phyloP scores from a whole-genome alignment of 1,139 yeast genomes.

The Suhomyces chickasaworum region DNA sequence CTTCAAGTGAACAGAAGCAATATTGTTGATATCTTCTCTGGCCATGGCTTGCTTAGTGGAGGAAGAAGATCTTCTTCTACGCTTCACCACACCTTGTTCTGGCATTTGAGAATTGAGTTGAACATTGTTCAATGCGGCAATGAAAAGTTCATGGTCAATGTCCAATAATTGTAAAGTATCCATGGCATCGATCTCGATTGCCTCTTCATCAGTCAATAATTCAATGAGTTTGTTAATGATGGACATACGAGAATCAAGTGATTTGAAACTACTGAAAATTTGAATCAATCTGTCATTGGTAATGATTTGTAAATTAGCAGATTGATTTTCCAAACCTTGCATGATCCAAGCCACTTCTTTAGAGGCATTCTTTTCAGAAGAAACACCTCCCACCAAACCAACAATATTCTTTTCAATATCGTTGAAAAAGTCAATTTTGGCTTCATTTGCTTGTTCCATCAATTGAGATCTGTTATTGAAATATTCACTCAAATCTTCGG shows the following conservation, averaged over 20 bases:
- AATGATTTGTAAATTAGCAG: slow-evolving; percentile 52
- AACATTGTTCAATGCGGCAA: slow-evolving; percentile 51
- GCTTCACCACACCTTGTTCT: slow-evolving; percentile 57
- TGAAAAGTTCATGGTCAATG: slow-evolving; percentile 49
- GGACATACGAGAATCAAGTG: slow-evolving; percentile 57
- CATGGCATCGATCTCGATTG: slow-evolving; percentile 54
- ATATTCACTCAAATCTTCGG: slow-evolving; percentile 33
- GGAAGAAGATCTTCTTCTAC: slow-evolving; percentile 80
- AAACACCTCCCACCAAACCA: slow-evolving; percentile 51
- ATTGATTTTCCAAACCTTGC: slow-evolving; percentile 46
- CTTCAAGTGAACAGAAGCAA: slow-evolving; percentile 78
- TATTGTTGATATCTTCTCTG: slow-evolving; percentile 63
- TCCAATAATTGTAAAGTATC: slow-evolving; percentile 51
- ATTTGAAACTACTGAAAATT: slow-evolving; percentile 55
- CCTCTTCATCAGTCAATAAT: slow-evolving; percentile 41
- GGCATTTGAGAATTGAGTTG: slow-evolving; percentile 48
- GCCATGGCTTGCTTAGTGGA: slow-evolving; percentile 76
- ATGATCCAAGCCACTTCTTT: slow-evolving; percentile 65
- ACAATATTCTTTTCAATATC: slow-evolving; percentile 58
- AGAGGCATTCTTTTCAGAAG: slow-evolving; percentile 46
- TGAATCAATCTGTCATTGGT: slow-evolving; percentile 54
- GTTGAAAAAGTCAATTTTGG: slow-evolving; percentile 50
- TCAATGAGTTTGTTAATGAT: slow-evolving; percentile 66
- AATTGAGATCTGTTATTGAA: slow-evolving; percentile 43
- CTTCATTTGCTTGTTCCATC: slow-evolving; percentile 45